Base-by-base conservation (phyloP, 306 rosid genomes). In the Mucuna pruriens region DNA sequence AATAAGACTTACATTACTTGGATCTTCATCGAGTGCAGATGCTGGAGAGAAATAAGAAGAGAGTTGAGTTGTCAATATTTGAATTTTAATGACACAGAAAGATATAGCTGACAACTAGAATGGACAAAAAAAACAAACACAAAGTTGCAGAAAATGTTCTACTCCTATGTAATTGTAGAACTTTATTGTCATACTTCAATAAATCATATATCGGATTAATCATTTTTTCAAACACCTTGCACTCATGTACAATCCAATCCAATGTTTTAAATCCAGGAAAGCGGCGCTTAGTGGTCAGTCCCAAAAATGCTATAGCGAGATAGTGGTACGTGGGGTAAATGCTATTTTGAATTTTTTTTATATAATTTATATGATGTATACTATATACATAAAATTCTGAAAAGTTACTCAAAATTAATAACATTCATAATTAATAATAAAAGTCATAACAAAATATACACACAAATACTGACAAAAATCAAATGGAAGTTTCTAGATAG, bases 221-320 rank as follows among this genome's bases (percentile, higher is more conserved):
- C 74, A 1, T 78, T 85, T 82, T 69, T 10, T 17, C 84, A 20
- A 85, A 13, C 86, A 74, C 49, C 66, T 74, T 5, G 69, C 26
- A 60, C 45, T 45, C 80, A 54, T 49, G 40, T 22, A 84, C 42
- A 17, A 65, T 46, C 25, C n/a, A n/a, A n/a, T n/a, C n/a, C n/a
- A n/a, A n/a, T n/a, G n/a, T n/a, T n/a, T n/a, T n/a, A n/a, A n/a
- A n/a, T n/a, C n/a, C n/a, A n/a, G n/a, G n/a, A n/a, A n/a, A n/a
- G n/a, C n/a, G n/a, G n/a, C n/a, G n/a, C n/a, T n/a, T n/a, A n/a
- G n/a, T n/a, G n/a, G n/a, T n/a, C n/a, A n/a, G n/a, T n/a, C n/a
- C n/a, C n/a, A n/a, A n/a, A n/a, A n/a, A n/a, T n/a, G n/a, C n/a
- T n/a, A n/a, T n/a, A n/a, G n/a, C n/a, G n/a, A n/a, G n/a, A n/a